Evolutionary conservation across 139 green algal genomes (phyloP).

Genomic region (Choricystis sp.): DNA sequence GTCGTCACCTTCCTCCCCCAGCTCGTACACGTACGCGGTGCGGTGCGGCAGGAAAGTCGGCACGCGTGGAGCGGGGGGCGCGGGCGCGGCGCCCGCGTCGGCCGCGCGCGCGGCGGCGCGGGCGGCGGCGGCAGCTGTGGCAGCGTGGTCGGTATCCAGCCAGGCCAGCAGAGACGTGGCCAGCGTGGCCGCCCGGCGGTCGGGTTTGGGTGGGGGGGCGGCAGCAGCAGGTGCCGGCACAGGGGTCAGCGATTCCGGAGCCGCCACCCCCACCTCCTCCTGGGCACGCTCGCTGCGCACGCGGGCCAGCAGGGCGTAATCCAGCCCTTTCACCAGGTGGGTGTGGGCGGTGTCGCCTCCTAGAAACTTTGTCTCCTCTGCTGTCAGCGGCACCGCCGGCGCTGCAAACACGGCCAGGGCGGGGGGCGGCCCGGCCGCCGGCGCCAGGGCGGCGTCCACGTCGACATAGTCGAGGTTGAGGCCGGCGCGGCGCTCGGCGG

Average conservation of each 20-base stretch:
- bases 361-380: conserved; percentile 63
- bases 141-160: neutral
- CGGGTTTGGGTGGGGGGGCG: neutral
- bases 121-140: neutral
- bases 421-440: no score
- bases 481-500: conserved; percentile 34
- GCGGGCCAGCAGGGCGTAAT: conserved; percentile 54
- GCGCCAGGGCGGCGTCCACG: no score
- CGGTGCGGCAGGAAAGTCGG: conserved; percentile 44
- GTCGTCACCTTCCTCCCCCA: conserved; percentile 28
- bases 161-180: neutral
- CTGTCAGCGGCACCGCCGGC: conserved; percentile 9
- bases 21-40: conserved; percentile 69
- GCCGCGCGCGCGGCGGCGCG: no score
- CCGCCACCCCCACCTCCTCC: no score
- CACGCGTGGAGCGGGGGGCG: conserved; percentile 2
- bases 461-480: conserved; percentile 34
- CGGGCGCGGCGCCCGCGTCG: conserved; percentile 26
- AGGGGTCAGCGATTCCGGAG: no score
- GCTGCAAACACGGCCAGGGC: no score
- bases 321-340: conserved; percentile 74
- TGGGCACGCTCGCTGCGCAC: conserved; percentile 32
- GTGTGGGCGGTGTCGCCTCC: conserved; percentile 70
- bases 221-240: neutral
- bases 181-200: neutral